Base-by-base conservation (phyloP, 2,329 filamentous ascomycete species). In the Sodiomyces alkalinus region DNA sequence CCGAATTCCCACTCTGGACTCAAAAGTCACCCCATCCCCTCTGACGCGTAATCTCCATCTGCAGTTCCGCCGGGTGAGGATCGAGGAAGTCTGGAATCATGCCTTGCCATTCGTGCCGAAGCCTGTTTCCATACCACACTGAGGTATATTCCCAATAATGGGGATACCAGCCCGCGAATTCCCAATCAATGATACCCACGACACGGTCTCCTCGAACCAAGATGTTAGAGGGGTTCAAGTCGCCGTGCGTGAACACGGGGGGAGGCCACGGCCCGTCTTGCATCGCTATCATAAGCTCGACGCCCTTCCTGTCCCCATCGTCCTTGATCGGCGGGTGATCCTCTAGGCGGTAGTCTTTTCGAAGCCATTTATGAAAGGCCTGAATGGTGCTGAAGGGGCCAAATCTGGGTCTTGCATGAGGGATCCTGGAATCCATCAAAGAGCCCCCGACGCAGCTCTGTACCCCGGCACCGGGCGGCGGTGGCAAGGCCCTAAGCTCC, bases 231-330 rank as follows among this genome's bases (percentile, higher is more conserved):
- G 47, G 48, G 33, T 50, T 55, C 6, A 66, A 39, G 34, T 64
- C 59, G 7, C 48, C 52, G 41, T 66, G 61, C 10, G 59, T 61
- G 38, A 68, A 60, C 6, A 55, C 49, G 3, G 53, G 51, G 11
- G 36, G 28, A n/a, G 41, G 40, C 44, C 46, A 54, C 7, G 41
- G 39, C 3, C 42, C 35, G 31, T 58, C 48, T 26, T 60, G 56
- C 30, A 38, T 40, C 4, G 24, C 35, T 1, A 46, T 41, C 44
- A 59, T 53, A 4, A 48, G 38, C 30, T 49, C 39, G 15, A 54
- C 32, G 0, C 45, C 42, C 8, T 40, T 23, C 35, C 38, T 42
- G 1, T 50, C 42, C 4, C 45, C 24, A 3, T 41, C 35, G n/a
- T 37, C 30, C 13, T 32, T 13, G 4, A 31, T 18, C 2, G 37